Evolutionary conservation across 768 basidiomycete species (phyloP).

Genomic region (Leucocoprinus leucothites): DNA sequence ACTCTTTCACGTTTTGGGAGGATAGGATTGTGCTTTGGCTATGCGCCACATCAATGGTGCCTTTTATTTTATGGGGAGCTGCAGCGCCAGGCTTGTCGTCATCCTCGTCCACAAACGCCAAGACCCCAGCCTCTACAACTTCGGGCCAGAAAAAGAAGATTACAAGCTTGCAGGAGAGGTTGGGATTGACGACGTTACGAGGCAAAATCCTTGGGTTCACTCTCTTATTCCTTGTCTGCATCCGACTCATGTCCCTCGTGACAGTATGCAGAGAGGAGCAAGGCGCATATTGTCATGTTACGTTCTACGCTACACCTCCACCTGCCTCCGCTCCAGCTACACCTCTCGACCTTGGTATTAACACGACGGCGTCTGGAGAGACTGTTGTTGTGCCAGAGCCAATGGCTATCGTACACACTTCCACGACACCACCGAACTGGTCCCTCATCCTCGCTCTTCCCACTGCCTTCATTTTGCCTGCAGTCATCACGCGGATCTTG

Average conservation of each 20-base stretch:
- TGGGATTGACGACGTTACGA: constrained; percentile 55
- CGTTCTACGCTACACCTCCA: constrained; percentile 80
- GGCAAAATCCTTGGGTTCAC: constrained; percentile 75
- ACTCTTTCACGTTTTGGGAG: constrained; percentile 99
- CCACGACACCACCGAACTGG: constrained; percentile 45
- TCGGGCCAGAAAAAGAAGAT: background rate
- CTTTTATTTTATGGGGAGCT: constrained; percentile 58
- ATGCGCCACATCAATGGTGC: constrained; percentile 59
- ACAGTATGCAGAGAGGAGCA: constrained; percentile 96
- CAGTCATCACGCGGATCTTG: constrained; percentile 52
- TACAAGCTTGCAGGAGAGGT: constrained; percentile 20
- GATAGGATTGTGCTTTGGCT: constrained; percentile 80
- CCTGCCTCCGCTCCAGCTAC: constrained; percentile 20
- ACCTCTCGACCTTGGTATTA: background rate
- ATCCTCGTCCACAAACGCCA: background rate
- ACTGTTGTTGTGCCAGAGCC: background rate
- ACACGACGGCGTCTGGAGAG: background rate
- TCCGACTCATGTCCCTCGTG: constrained; percentile 74
- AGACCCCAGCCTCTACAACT: too few relatives aligned
- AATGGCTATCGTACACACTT: background rate
- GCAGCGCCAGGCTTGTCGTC: constrained; percentile 15
- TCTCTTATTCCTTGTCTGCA: constrained; percentile 58
- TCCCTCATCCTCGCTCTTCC: constrained; percentile 60
- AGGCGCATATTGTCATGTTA: constrained; percentile 83
- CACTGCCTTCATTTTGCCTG: constrained; percentile 53